phyloP scores from a whole-genome alignment of 805 yeast genomes.

The Zygosaccharomyces bailii region DNA sequence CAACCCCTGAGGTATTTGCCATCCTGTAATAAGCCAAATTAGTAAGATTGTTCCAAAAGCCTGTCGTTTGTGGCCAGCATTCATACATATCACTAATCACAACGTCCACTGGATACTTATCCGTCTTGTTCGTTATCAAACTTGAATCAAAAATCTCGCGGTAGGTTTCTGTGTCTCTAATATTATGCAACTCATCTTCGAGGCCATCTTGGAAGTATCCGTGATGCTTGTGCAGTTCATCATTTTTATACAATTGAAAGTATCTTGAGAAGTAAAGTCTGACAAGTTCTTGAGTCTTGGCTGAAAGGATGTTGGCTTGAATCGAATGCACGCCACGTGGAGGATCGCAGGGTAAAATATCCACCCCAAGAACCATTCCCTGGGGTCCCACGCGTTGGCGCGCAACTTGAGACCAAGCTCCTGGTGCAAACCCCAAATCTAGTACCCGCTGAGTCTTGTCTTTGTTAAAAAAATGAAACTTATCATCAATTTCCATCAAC shows the following conservation, averaged over 20 bases:
- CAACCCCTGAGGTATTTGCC: conserved; percentile 85
- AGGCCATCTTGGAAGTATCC: conserved; percentile 23
- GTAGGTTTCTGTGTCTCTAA: conserved; percentile 31
- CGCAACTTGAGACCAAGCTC: conserved; percentile 92
- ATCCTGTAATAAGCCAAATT: conserved; percentile 83
- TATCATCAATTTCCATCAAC: conserved; percentile 67
- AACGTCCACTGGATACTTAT: conserved; percentile 51
- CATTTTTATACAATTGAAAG: conserved; percentile 33
- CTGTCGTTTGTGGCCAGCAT: conserved; percentile 50
- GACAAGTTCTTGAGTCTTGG: conserved; percentile 56
- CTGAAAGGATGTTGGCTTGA: conserved; percentile 83
- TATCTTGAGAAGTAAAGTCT: conserved; percentile 45
- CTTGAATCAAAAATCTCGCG: conserved; percentile 28
- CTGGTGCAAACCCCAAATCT: conserved; percentile 92
- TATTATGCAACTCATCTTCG: conserved; percentile 20
- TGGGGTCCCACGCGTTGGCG: conserved; percentile 46
- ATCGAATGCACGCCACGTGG: conserved; percentile 75
- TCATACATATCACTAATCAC: conserved; percentile 83
- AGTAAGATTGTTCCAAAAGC: conserved; percentile 61
- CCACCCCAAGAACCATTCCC: conserved; percentile 74
- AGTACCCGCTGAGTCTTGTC: conserved; percentile 53
- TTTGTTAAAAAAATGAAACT: conserved; percentile 54
- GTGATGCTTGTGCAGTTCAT: conserved; percentile 34
- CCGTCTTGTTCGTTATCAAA: conserved; percentile 12
- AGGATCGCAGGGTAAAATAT: conserved; percentile 72